Base-by-base conservation (phyloP, 2,329 filamentous ascomycete species). In the Botryotinia globosa region DNA sequence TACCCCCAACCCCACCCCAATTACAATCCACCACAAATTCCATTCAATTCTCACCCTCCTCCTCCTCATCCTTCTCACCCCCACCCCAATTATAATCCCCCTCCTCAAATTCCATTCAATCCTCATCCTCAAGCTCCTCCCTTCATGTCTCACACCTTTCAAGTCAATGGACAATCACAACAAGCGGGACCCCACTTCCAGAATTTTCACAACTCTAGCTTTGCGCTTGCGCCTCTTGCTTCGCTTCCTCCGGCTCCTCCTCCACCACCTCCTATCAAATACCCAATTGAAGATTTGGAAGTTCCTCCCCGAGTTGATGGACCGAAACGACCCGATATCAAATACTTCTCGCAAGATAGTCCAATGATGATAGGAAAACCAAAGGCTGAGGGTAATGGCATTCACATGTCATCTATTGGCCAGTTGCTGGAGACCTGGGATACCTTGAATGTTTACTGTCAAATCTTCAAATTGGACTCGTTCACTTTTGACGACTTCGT, bases 401-500 rank as follows among this genome's bases (percentile, higher is more conserved):
- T 98, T 71, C 84, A 90, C 32, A 96, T 95, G 89, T 90, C 92
- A 77, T 95, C 94, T 5, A 89, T 98, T n/a, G 94, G 94, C 0
- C 87, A 90, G 3, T 84, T 98, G 25, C 83, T 99, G 37, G 95
- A 98, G 82, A 93, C 93, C 0, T 99, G 96, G 96, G 94, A 98
- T 78, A 98, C 94, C 0, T 86, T 99, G 48, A 99, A 98, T 79
- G 95, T 99, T n/a, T 98, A 98, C 80, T 97, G 94, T 80, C 94
- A 97, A 79, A 91, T 98, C 29, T 97, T 97, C 80, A 89, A 93
- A 79, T 86, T 99, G 39, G 96, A 99, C 81, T 98, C 95, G 0
- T 99, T 99, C 80, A 98, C 95, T 0, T 97, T 98, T 79, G 96
- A 99, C 81, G 96, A 99, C 81, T 98, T 94, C 78, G 87, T 97